Conservation (phyloP, 2,329 filamentous ascomycete species). For the Apiospora marii region DNA sequence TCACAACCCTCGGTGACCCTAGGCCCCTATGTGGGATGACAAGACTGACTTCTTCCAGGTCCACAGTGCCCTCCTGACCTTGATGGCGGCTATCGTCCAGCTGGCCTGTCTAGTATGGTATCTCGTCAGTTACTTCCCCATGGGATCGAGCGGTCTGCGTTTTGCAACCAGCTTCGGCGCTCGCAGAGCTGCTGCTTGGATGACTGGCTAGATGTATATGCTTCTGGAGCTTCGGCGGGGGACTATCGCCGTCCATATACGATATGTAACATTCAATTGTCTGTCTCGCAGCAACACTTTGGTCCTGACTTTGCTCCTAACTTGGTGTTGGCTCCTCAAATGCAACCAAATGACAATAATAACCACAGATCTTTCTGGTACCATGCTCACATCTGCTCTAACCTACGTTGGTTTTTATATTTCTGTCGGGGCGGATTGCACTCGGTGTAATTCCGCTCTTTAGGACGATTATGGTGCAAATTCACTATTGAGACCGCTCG, state of each 20-base stretch:
- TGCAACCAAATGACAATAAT: background rate
- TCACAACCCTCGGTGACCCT: constrained; percentile 41
- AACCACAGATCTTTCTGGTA: background rate
- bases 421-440: background rate
- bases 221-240: background rate
- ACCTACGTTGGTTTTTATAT: background rate
- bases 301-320: background rate
- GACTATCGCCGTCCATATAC: background rate
- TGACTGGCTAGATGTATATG: constrained; percentile 68
- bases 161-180: constrained; percentile 88
- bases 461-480: background rate
- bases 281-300: background rate
- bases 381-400: background rate
- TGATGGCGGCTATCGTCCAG: constrained; percentile 85
- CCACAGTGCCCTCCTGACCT: constrained; percentile 82
- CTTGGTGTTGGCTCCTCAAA: background rate
- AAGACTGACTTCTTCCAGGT: constrained; percentile 62
- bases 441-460: no score
- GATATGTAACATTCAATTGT: background rate
- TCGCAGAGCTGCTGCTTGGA: constrained; percentile 85
- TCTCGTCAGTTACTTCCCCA: constrained; percentile 95
- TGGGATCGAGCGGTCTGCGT: constrained; percentile 89
- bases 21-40: background rate
- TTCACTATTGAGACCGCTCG: background rate
- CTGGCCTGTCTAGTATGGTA: constrained; percentile 89